A percentile compares a stretch with the other conserved stretches of the same genome.
Conservation (phyloP, 805 yeast genomes). For the Lipomyces chichibuensis region DNA sequence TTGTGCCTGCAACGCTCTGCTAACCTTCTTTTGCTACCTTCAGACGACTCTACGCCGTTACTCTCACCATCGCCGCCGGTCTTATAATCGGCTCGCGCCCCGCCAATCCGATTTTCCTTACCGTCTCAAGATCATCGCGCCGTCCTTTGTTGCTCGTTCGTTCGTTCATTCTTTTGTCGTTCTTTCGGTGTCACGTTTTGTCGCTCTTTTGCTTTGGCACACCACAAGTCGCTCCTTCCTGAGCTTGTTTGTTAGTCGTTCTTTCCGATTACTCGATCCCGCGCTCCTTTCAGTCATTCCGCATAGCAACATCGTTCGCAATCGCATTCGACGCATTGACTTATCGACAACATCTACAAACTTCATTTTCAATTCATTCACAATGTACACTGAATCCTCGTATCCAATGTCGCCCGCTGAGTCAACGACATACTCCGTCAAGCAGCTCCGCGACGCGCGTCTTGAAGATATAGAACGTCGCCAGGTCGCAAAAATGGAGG, state of each 20-base stretch:
- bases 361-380: conserved; percentile 2
- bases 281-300: not conserved
- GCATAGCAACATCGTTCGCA: not conserved
- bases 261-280: conserved; percentile 3
- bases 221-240: conserved; percentile 37
- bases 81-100: not conserved
- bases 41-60: not conserved
- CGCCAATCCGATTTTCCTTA: not conserved
- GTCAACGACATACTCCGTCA: conserved; percentile 21
- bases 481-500: conserved; percentile 35
- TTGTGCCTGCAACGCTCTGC: not conserved
- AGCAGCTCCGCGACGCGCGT: conserved; percentile 29
- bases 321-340: not conserved
- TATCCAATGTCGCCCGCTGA: conserved; percentile 33
- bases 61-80: not conserved
- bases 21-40: not conserved
- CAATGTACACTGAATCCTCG: conserved; percentile 6
- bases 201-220: conserved; percentile 1
- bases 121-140: not conserved
- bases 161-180: conserved; percentile 10
- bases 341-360: not conserved
- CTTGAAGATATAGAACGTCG: conserved; percentile 34
- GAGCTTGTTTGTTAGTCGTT: conserved; percentile 25
- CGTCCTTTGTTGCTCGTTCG: conserved; percentile 4
- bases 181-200: not conserved